Evolutionary conservation across 2,329 filamentous ascomycete genomes (phyloP).

Genomic region (Diaporthe capsici): DNA sequence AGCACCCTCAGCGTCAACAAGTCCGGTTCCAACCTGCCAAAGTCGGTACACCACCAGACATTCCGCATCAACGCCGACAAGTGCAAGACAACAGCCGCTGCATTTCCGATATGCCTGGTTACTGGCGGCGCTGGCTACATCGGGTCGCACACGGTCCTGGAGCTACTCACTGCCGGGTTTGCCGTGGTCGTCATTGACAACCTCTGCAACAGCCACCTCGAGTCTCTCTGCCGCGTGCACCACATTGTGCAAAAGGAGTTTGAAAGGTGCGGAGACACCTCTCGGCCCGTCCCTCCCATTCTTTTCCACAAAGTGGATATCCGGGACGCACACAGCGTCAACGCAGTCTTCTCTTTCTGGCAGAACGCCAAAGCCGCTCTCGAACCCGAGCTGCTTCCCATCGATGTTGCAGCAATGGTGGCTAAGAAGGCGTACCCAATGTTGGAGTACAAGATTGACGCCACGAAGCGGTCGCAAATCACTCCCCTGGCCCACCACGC

Average conservation of each 20-base stretch:
- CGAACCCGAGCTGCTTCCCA: slow-evolving; percentile 25
- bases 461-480: slow-evolving; percentile 21
- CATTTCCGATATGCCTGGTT: slow-evolving; percentile 38
- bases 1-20: background rate
- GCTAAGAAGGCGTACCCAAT: slow-evolving; percentile 37
- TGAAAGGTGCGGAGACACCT: slow-evolving; percentile 31
- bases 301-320: slow-evolving; percentile 39
- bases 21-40: background rate
- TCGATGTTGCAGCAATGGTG: slow-evolving; percentile 37
- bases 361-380: slow-evolving; percentile 32
- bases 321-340: slow-evolving; percentile 20
- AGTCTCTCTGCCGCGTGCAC: slow-evolving; percentile 38
- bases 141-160: slow-evolving; percentile 38
- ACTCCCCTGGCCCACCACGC: slow-evolving; percentile 6
- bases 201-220: slow-evolving; percentile 39
- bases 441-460: slow-evolving; percentile 36
- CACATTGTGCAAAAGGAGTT: slow-evolving; percentile 37
- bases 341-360: slow-evolving; percentile 39
- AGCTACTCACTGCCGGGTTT: slow-evolving; percentile 41
- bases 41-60: slow-evolving; percentile 26
- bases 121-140: slow-evolving; percentile 40
- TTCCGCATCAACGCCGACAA: slow-evolving; percentile 30
- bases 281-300: slow-evolving; percentile 34
- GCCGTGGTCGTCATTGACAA: slow-evolving; percentile 40
- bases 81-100: slow-evolving; percentile 2